phyloP scores from a whole-genome alignment of 2,329 filamentous ascomycete genomes.

The Colletotrichum sp. region DNA sequence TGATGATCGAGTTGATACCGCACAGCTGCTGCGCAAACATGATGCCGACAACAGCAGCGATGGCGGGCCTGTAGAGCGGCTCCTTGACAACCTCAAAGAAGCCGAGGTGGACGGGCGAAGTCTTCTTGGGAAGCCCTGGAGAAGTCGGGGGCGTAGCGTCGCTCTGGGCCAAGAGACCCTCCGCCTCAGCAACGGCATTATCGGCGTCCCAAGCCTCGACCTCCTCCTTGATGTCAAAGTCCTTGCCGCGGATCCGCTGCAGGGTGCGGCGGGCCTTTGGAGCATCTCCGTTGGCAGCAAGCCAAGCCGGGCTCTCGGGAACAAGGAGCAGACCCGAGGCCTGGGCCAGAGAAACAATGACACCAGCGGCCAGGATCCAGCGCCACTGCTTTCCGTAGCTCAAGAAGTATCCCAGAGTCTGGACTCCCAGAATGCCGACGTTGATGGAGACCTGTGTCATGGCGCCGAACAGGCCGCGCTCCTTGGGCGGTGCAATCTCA shows the following conservation, averaged over 20 bases:
- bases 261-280: conserved; percentile 69
- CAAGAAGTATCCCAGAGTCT: conserved; percentile 85
- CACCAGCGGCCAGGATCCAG: conserved; percentile 77
- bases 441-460: conserved; percentile 96
- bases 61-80: conserved; percentile 71
- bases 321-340: conserved; percentile 74
- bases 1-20: conserved; percentile 95
- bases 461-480: conserved; percentile 79
- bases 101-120: conserved; percentile 49
- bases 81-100: conserved; percentile 72
- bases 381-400: conserved; percentile 84
- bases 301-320: conserved; percentile 87
- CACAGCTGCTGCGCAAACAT: conserved; percentile 94
- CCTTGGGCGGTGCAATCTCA: conserved; percentile 79
- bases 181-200: conserved; percentile 63
- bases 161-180: conserved; percentile 63
- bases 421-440: conserved; percentile 82
- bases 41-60: conserved; percentile 84
- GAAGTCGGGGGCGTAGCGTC: conserved; percentile 23
- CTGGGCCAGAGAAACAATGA: conserved; percentile 71
- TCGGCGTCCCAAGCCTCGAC: conserved; percentile 63
- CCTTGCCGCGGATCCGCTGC: conserved; percentile 75
- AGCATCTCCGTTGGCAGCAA: conserved; percentile 70
- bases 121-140: conserved; percentile 26
- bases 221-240: conserved; percentile 75